These are phyloP conservation scores for Odontarrhena argentea DNA, from an alignment of 345 rosid species.

Conservation along the genomic window DNA sequence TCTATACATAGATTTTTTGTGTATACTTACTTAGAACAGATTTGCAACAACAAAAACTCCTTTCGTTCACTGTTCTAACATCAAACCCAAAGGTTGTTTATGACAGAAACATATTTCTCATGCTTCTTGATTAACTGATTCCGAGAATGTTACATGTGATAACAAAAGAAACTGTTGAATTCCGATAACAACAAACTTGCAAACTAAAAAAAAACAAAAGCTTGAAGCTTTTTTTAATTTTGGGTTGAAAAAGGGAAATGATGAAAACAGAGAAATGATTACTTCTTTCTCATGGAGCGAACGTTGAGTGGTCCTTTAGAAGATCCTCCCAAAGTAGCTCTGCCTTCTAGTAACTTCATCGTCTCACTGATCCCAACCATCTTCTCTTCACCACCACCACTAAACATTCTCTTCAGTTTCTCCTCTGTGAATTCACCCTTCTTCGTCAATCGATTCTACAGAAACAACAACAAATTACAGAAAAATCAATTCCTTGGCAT, in stretches of 20 bases:
- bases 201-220: slow-evolving; percentile 8
- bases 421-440: slow-evolving; percentile 38
- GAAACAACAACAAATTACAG: not conserved
- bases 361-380: slow-evolving; percentile 31
- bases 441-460: slow-evolving; percentile 37
- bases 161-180: not conserved
- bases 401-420: slow-evolving; percentile 29
- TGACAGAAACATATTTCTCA: slow-evolving; percentile 18
- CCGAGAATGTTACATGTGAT: not conserved
- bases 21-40: slow-evolving; percentile 37
- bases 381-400: slow-evolving; percentile 29
- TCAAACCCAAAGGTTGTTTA: slow-evolving; percentile 17
- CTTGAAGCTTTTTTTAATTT: not conserved
- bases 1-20: slow-evolving; percentile 38
- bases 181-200: not conserved
- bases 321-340: not conserved
- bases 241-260: not conserved
- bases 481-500: not conserved
- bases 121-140: slow-evolving; percentile 1
- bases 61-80: slow-evolving; percentile 19
- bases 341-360: slow-evolving; percentile 33
- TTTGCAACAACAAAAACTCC: slow-evolving; percentile 24
- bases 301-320: not conserved
- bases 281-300: not conserved
- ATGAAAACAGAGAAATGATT: slow-evolving; percentile 9